phyloP scores from a whole-genome alignment of 1,284 basidiomycete species.

The Pseudozyma sp. region DNA sequence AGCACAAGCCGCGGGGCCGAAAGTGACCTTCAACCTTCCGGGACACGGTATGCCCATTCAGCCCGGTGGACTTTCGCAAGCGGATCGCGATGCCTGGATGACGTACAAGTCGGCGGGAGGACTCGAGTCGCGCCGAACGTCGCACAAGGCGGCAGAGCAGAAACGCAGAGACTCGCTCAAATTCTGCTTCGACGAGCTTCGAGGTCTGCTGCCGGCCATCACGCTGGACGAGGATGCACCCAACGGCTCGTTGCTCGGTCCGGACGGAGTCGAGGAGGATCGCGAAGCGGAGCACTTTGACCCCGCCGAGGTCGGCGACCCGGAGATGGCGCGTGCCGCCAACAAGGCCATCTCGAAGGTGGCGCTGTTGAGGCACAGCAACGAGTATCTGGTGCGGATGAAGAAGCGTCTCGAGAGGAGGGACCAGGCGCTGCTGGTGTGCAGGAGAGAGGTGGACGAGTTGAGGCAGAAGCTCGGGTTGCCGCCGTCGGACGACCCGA shows the following conservation, averaged over 20 bases:
- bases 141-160: slow-evolving; percentile 97
- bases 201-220: slow-evolving; percentile 78
- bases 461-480: slow-evolving; percentile 72
- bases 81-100: slow-evolving; percentile 60
- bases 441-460: slow-evolving; percentile 78
- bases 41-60: slow-evolving; percentile 44
- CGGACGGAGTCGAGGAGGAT: slow-evolving; percentile 63
- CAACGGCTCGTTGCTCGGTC: slow-evolving; percentile 63
- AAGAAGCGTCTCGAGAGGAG: slow-evolving; percentile 83
- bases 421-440: slow-evolving; percentile 80
- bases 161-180: slow-evolving; percentile 95
- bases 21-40: slow-evolving; percentile 45
- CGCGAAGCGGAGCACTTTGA: slow-evolving; percentile 60
- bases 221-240: slow-evolving; percentile 64
- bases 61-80: slow-evolving; percentile 47
- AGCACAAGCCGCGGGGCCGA: slow-evolving; percentile 13
- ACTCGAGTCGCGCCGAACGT: slow-evolving; percentile 78
- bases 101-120: slow-evolving; percentile 49
- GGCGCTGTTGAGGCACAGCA: slow-evolving; percentile 87
- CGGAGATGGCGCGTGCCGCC: slow-evolving; percentile 52
- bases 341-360: slow-evolving; percentile 91
- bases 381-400: slow-evolving; percentile 84
- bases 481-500: slow-evolving; percentile 30
- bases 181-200: slow-evolving; percentile 93
- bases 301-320: slow-evolving; percentile 32